Base-by-base conservation (phyloP, 2,329 filamentous ascomycete genomes). In the Ampelomyces quisqualis region DNA sequence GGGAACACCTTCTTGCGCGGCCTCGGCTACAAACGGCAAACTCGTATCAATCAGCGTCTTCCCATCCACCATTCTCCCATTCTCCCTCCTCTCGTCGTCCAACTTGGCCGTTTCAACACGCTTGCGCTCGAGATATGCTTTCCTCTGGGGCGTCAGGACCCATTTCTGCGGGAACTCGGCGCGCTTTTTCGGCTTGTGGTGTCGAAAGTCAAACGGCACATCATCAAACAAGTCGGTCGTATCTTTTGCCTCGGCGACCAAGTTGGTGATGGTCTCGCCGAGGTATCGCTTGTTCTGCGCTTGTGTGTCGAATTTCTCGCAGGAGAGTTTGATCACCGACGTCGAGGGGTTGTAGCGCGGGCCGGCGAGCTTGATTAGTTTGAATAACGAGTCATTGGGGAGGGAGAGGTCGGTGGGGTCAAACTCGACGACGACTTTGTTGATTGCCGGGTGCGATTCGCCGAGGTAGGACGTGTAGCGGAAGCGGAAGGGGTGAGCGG, bases 281-380 rank as follows among this genome's bases (percentile, higher is more conserved):
- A 98, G 77, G 67, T 93, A 93, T n/a, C 88, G 83, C 77, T 97
- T 98, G 75, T 98, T 98, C 74, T 97, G 90, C 13, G 90, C 88
- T 64, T 89, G 86, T 40, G 90, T 87, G 64, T 88, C 82, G 68
- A 86, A 95, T 64, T 84, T 83, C 70, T 97, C 93, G 72, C 86
- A 88, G 64, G 86, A 90, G 79, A 98, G 95, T 71, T 88, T 90
- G 58, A 96, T 76, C 44, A 88, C 74, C 57, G 90, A 82, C 39
- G 77, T 89, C 56, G 84, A 78, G 0, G 90, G 91, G 73, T 97
- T 93, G 77, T 90, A 97, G 52, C 93, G 85, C 11, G 83, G 69
- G 1, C 93, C 94, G 14, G 80, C 82, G 30, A 98, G 78, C 74
- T 97, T 97, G 69, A 86, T 85, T 47, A 98, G 77, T 70, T 96